phyloP scores from a whole-genome alignment of 2,329 filamentous ascomycete genomes.

The Fusarium subglutinans region DNA sequence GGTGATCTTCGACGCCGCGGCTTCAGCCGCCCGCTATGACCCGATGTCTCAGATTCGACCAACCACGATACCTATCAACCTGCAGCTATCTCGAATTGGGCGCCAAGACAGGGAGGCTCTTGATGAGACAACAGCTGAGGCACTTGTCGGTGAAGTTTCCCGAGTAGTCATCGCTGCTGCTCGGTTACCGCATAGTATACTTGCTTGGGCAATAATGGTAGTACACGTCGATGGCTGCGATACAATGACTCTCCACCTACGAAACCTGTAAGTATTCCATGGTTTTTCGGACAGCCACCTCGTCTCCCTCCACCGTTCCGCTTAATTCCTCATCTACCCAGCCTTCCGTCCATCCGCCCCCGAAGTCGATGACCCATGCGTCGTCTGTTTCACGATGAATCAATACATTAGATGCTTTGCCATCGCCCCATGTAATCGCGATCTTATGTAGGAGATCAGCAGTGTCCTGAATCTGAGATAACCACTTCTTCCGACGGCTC shows the following conservation, averaged over 20 bases:
- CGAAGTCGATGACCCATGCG: background rate
- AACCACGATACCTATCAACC: background rate
- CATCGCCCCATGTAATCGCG: background rate
- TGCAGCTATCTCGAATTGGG: background rate
- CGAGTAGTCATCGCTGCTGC: background rate
- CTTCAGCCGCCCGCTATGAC: background rate
- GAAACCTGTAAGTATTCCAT: background rate
- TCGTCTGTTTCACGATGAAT: background rate
- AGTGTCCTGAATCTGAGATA: background rate
- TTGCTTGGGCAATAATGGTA: background rate
- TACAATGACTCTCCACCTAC: background rate
- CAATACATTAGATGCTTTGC: background rate
- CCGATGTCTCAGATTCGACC: slow-evolving; percentile 13
- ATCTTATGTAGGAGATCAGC: background rate
- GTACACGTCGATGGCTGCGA: background rate
- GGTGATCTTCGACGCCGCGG: background rate
- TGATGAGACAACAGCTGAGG: background rate
- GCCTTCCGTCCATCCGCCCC: background rate
- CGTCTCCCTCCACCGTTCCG: background rate
- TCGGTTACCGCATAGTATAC: background rate
- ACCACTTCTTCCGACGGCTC: background rate
- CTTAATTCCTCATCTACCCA: background rate
- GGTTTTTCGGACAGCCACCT: background rate
- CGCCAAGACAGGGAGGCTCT: background rate
- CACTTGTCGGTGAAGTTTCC: background rate